phyloP scores from a whole-genome alignment of 306 rosid genomes.

The Cicer bijugum region DNA sequence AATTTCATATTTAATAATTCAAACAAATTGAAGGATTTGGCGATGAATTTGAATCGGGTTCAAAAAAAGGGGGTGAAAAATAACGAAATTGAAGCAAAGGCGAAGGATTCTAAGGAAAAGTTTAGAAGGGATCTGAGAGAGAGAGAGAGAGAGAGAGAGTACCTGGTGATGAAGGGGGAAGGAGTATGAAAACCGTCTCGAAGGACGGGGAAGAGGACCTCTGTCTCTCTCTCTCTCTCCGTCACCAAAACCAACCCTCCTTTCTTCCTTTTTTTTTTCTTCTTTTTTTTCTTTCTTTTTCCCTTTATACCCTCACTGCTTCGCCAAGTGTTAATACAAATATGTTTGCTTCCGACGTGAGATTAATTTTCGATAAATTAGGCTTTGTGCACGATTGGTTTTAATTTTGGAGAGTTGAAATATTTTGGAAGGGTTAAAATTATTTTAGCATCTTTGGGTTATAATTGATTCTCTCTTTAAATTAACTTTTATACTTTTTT shows the following conservation, averaged over 20 bases:
- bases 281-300: background rate
- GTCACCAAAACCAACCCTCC: constrained; percentile 24
- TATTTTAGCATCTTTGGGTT: too few species aligned
- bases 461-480: too few species aligned
- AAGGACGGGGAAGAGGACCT: constrained; percentile 75
- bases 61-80: background rate
- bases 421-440: too few species aligned
- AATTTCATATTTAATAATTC: background rate
- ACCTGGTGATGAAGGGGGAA: constrained; percentile 60
- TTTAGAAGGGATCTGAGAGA: constrained; percentile 3
- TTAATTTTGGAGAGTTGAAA: too few species aligned
- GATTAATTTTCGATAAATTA: too few species aligned
- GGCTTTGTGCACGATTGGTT: too few species aligned
- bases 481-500: too few species aligned
- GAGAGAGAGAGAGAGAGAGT: constrained; percentile 20
- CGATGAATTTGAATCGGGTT: background rate
- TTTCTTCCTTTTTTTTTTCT: background rate
- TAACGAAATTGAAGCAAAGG: constrained; percentile 1
- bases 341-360: too few species aligned
- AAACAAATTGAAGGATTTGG: background rate
- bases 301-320: background rate
- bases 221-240: constrained; percentile 4
- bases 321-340: too few species aligned
- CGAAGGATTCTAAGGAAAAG: background rate
- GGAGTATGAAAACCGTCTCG: constrained; percentile 85